Base-by-base conservation (phyloP, 148 eudicot genomes). In the Camellia sinensis region DNA sequence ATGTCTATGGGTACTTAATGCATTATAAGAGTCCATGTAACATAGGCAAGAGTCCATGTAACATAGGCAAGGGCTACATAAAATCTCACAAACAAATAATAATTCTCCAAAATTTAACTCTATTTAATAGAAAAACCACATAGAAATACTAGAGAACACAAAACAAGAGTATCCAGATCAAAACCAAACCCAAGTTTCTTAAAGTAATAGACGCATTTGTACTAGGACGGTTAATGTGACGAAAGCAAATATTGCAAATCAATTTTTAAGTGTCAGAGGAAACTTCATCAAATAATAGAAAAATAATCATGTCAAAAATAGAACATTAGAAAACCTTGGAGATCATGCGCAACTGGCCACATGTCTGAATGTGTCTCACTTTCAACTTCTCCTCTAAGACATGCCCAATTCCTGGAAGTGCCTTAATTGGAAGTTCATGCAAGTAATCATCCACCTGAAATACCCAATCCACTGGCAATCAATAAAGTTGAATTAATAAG, bases 341-440 rank as follows among this genome's bases (percentile, higher is more conserved):
- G 77, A 89, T 81, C 89, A 73, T 74, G 67, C 84, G 92, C 82
- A 96, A 81, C 78, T 93, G 94, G 64, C 91, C 98, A 84, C 99
- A 96, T 44, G 93, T 92, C 83, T 79, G 89, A 81, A 96, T 89
- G 83, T 87, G 89, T 80, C 80, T 89, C 65, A 71, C 87, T 79
- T 88, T 93, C 92, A 96, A 87, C 82, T 93, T 93, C 82, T 89
- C 92, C 82, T 88, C 99, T 85, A 96, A 82, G 69, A 90, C 98
- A 88, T 74, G 88, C 22, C 99, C 99, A 87, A 96, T 89, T 72
- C 99, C 98, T 44, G 99, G 99, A 77, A 96, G 95, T 78, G 92
- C 89, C 85, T 93, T 96, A 74, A 96, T 89, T 81, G 97, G 95
- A 73, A 96, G 90, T 74, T 87, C 82, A 45, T 76, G 53, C 82